These are phyloP conservation scores for Tricholoma saponaceum DNA, from an alignment of 768 basidiomycete genomes.

Conservation along the genomic window DNA sequence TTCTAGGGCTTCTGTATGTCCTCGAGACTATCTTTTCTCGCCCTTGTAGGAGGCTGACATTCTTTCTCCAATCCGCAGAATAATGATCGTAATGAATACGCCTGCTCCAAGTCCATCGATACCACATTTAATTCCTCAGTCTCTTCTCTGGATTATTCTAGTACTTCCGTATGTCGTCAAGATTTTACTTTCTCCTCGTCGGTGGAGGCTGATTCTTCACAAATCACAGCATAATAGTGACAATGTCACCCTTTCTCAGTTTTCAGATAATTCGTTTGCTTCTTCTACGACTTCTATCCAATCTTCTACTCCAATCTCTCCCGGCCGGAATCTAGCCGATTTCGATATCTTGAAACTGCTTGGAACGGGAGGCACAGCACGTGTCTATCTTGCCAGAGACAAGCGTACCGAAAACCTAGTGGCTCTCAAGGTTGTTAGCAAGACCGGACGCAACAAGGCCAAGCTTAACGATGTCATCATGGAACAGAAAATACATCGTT, in stretches of 20 bases:
- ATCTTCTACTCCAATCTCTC: not conserved
- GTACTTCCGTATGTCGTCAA: not conserved
- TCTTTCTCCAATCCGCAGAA: not conserved
- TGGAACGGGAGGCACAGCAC: not conserved
- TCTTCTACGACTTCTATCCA: not conserved
- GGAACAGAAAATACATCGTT: not conserved
- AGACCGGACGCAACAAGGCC: not conserved
- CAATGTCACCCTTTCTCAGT: not conserved
- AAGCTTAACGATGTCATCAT: not conserved
- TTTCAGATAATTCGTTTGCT: not conserved
- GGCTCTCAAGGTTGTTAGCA: slow-evolving; percentile 2
- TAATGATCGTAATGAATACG: not conserved
- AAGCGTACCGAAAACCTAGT: not conserved
- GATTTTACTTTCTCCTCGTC: not conserved
- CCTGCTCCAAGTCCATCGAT: not conserved
- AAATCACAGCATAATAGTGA: not conserved
- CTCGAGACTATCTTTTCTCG: not conserved
- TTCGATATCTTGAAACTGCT: slow-evolving; percentile 3
- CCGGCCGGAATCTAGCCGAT: not conserved
- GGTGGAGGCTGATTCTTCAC: not conserved
- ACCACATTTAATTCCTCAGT: not conserved
- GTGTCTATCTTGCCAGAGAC: not conserved
- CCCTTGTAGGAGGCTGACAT: not conserved
- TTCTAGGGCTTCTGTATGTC: not conserved
- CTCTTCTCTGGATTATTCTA: not conserved